phyloP scores from a whole-genome alignment of 352 stramenopile species.

The Phytopythium chamaehyphon region DNA sequence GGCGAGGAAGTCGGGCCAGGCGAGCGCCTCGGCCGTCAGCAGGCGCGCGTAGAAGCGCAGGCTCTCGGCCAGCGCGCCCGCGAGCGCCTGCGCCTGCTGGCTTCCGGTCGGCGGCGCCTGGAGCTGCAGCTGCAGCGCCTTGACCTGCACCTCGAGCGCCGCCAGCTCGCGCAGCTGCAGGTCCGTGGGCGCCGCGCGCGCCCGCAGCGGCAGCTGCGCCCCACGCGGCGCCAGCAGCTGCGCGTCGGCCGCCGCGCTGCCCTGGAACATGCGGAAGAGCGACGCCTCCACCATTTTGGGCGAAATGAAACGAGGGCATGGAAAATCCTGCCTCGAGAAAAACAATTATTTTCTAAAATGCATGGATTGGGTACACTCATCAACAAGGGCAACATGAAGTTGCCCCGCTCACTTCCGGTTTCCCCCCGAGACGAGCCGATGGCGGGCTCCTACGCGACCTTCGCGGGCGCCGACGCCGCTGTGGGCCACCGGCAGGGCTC shows the following conservation, averaged over 20 bases:
- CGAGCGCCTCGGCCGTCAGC: conserved; percentile 50
- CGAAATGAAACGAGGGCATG: neutral
- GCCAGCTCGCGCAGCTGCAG: conserved; percentile 52
- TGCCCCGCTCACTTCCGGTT: too few relatives aligned
- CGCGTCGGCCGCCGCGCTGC: conserved; percentile 30
- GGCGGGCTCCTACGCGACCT: conserved; percentile 24
- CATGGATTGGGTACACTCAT: too few relatives aligned
- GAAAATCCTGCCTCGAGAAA: too few relatives aligned
- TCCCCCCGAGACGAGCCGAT: too few relatives aligned
- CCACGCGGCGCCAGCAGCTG: conserved; percentile 10
- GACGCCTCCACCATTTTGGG: conserved; percentile 35
- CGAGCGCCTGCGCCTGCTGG: conserved; percentile 12
- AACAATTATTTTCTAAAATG: too few relatives aligned
- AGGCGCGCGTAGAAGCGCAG: conserved; percentile 49
- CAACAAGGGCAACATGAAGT: too few relatives aligned
- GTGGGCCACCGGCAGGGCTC: conserved; percentile 17
- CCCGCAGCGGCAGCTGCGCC: conserved; percentile 26
- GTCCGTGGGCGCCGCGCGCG: conserved; percentile 20
- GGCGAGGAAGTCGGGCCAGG: conserved; percentile 60
- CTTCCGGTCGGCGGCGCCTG: conserved; percentile 4
- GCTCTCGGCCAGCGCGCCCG: conserved; percentile 35
- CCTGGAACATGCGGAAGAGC: conserved; percentile 60
- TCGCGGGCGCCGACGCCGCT: conserved; percentile 6
- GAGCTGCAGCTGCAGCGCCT: conserved; percentile 38
- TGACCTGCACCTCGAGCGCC: conserved; percentile 57